Percentiles rank a stretch among this genome's conserved stretches.
These are phyloP conservation scores for Collybiopsis confluens DNA, from an alignment of 768 basidiomycete genomes.

Conservation along the genomic window DNA sequence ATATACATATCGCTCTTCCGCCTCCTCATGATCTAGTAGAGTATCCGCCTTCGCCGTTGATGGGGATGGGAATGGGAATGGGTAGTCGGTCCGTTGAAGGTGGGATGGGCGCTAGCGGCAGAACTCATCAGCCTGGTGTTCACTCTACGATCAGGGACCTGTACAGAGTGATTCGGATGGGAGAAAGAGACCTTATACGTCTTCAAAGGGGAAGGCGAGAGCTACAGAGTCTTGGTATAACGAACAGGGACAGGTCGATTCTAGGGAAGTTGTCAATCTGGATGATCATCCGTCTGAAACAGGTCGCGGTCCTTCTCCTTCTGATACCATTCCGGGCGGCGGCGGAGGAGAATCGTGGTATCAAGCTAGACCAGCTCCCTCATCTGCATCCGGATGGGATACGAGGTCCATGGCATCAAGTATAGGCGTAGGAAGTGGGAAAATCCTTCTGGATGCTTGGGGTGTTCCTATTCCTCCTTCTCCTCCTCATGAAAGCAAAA, in stretches of 20 bases:
- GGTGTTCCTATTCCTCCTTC: not conserved
- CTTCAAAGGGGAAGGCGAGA: not conserved
- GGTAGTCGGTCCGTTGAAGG: too few species aligned
- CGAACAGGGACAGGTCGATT: not conserved
- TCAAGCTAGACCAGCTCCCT: not conserved
- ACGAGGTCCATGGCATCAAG: too few species aligned
- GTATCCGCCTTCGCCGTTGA: slow-evolving; percentile 2
- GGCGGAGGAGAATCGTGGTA: not conserved
- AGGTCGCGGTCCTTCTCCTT: too few species aligned
- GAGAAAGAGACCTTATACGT: not conserved
- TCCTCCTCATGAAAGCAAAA: not conserved
- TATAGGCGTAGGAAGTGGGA: too few species aligned
- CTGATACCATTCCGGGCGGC: too few species aligned
- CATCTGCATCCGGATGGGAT: too few species aligned
- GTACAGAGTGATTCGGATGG: not conserved
- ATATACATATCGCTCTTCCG: slow-evolving; percentile 3
- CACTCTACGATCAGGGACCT: too few species aligned
- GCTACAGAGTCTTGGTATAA: slow-evolving; percentile 5
- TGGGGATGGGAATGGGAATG: not conserved
- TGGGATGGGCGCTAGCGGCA: too few species aligned
- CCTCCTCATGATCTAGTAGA: slow-evolving; percentile 7
- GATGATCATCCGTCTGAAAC: not conserved
- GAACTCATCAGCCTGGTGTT: too few species aligned
- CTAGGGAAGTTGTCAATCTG: not conserved
- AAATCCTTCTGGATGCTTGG: not conserved